phyloP scores from a whole-genome alignment of 176 grass and related monocot species.

The Bonia amplexicaulis region DNA sequence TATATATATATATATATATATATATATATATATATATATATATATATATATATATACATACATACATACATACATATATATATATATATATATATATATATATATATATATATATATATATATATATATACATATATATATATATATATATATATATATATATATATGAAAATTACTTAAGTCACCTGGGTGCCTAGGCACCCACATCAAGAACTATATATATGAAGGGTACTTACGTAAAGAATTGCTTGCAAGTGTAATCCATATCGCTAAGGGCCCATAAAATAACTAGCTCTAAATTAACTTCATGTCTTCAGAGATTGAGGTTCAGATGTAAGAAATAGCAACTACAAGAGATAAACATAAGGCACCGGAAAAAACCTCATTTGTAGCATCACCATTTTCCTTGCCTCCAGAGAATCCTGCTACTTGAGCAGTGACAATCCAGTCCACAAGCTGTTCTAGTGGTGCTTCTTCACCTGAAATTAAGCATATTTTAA shows the following conservation, averaged over 20 bases:
- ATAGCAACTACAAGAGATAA: background rate
- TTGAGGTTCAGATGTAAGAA: background rate
- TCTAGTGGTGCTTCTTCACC: slow-evolving; percentile 57
- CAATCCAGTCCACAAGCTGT: slow-evolving; percentile 69
- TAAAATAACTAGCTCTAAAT: background rate
- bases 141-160: no score
- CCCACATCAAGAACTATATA: no score
- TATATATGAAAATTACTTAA: no score
- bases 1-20: no score
- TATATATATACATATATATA: no score
- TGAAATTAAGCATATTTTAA: slow-evolving; percentile 40
- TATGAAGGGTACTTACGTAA: no score
- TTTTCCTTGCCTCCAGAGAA: slow-evolving; percentile 29
- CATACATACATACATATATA: no score
- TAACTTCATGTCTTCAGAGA: background rate
- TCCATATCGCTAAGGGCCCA: background rate
- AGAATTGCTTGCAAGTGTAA: background rate
- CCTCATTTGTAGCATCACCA: slow-evolving; percentile 42
- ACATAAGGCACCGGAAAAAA: slow-evolving; percentile 11
- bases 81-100: no score
- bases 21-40: no score
- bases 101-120: no score
- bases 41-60: no score
- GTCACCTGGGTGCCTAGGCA: no score
- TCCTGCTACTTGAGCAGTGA: slow-evolving; percentile 45